Base-by-base conservation (phyloP, 345 rosid species). In the rapeseed (Brassica napus) region DNA sequence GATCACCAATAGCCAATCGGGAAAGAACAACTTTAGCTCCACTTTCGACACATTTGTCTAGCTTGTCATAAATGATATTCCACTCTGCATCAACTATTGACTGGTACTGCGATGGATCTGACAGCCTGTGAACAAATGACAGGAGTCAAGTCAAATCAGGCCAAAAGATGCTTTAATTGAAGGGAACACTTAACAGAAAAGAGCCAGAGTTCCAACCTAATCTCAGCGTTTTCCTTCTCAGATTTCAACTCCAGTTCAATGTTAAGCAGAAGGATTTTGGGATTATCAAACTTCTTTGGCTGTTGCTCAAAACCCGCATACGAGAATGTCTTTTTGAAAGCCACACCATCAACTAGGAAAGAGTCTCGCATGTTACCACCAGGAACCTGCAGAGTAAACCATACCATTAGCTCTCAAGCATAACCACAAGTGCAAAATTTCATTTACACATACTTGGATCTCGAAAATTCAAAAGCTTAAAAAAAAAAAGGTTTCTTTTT, bases 1-100 rank as follows among this genome's bases (percentile, higher is more conserved):
- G 86, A 88, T 96, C 99, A 70, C 99, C 99, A 80, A 96, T 94
- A 74, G 98, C 99, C 81, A 96, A 83, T 24, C 99, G 91, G 62
- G 99, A 96, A 74, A 96, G 98, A 73, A 96, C 97, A 72, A 96
- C 89, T 87, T 91, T 92, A 32, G 98, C 98, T 71, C 97, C 99
- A 86, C 94, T 88, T 49, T 91, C 84, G 5, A 87, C 95, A 67
- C 99, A 96, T 86, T 93, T 94, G 83, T 93, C 99, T 85, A 96
- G 79, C 85, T 96, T 96, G 85, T 96, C 97, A 81, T 96, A 96
- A 69, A 96, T 96, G 72, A 96, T 96, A 88, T 93, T 96, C 99
- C 99, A 96, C 74, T 96, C 99, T 10, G 99, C 99, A 86, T 96
- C 99, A 82, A 96, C 99, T 81, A 96, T 96, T 73, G 99, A 96